These are phyloP conservation scores for Paramecium sonneborni DNA, from an alignment of 73 alveolate genomes.

Conservation along the genomic window DNA sequence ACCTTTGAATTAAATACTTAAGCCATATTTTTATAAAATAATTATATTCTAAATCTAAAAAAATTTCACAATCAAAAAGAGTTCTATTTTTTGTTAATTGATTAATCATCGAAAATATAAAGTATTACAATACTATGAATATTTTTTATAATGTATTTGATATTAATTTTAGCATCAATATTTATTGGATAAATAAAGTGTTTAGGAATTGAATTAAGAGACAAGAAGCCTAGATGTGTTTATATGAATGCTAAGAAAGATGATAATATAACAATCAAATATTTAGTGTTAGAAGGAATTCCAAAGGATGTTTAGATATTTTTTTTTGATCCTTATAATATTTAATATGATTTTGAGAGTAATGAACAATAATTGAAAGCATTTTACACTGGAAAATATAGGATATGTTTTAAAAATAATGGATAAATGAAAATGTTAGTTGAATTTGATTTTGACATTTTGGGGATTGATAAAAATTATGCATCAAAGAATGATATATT, in stretches of 20 bases:
- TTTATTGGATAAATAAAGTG: not conserved
- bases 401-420: constrained; percentile 39
- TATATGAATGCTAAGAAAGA: not conserved
- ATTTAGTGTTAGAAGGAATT: not conserved
- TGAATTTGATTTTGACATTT: too few relatives aligned
- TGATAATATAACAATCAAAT: not conserved
- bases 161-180: not conserved
- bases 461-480: too few relatives aligned
- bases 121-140: not conserved
- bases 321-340: not conserved
- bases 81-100: not conserved
- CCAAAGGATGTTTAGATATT: not conserved
- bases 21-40: constrained; percentile 22
- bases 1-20: constrained; percentile 18
- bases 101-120: not conserved
- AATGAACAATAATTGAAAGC: not conserved
- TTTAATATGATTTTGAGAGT: not conserved
- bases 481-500: too few relatives aligned
- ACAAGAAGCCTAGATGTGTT: not conserved
- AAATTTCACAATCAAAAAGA: not conserved
- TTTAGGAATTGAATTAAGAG: not conserved
- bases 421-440: not conserved
- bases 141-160: not conserved
- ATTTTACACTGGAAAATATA: not conserved
- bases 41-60: not conserved